A percentile compares a stretch with the other conserved stretches of the same genome.
These are phyloP conservation scores for Solanum hybrid DNA, from an alignment of 305 asterid genomes.

Conservation along the genomic window DNA sequence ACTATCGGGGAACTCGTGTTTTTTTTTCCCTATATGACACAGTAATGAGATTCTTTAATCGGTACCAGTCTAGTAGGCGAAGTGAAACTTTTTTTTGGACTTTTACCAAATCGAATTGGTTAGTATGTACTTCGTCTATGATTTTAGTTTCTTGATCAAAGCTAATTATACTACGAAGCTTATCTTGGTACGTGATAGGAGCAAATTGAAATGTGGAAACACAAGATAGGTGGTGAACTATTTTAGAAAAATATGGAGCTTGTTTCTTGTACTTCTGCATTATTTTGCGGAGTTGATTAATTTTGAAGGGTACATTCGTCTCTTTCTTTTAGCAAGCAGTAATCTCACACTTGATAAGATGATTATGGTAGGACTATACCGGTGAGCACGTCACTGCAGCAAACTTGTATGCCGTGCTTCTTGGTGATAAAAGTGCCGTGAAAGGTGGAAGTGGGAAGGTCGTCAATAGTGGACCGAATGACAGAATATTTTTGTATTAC, in stretches of 20 bases:
- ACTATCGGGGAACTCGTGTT: background rate
- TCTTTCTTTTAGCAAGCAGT: background rate
- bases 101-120: background rate
- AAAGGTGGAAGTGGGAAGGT: slow-evolving; percentile 85
- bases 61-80: background rate
- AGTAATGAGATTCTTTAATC: background rate
- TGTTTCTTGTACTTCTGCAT: background rate
- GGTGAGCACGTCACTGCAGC: slow-evolving; percentile 54
- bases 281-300: background rate
- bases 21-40: background rate
- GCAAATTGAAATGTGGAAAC: background rate
- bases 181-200: background rate
- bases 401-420: slow-evolving; percentile 67
- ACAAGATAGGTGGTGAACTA: background rate
- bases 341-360: background rate
- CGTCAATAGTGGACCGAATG: slow-evolving; percentile 47
- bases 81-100: background rate
- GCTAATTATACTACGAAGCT: background rate
- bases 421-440: slow-evolving; percentile 50
- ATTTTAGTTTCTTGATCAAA: background rate
- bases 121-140: background rate
- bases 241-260: background rate
- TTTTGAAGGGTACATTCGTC: background rate
- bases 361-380: slow-evolving; percentile 54
- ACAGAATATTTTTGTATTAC: slow-evolving; percentile 70